Base-by-base conservation (phyloP, 805 yeast genomes). In the Hanseniaspora lachancei region DNA sequence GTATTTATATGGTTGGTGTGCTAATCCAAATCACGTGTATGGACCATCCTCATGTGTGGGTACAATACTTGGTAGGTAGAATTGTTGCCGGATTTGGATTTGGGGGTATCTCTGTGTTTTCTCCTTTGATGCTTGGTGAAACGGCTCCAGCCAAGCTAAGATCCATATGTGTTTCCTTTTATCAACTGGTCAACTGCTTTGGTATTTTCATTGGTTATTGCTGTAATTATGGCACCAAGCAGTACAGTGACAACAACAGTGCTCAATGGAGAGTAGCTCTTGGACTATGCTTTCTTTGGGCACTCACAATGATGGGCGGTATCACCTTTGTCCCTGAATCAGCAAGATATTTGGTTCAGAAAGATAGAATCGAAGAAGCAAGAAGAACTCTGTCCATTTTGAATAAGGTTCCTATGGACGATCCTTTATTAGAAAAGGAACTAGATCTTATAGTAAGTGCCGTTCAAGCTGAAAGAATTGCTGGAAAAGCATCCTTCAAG, bases 141-240 rank as follows among this genome's bases (percentile, higher is more conserved):
- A 74, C 82, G 57, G 70, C 88, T 57, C 89, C 89, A 63, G 81
- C 80, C 62, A 77, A 76, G 55, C 69, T 82, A 46, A 78, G 89
- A 77, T 88, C 88, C 68, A 74, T 85, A 41, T 73, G 82, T 57
- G 87, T 83, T 53, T 78, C 83, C 42, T 77, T 80, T 62, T 83
- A 77, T 74, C 89, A 83, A 70, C 72, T 83, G 66, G 79, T 77
- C 77, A 77, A 82, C 60, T 82, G 88, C 43, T 70, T 78, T 49
- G 89, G 88, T 72, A 83, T 83, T 63, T 82, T 83, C 71, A 72
- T 83, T 61, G 89, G 89, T 68, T 82, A 82, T 76, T 82, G 87
- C 70, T 74, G 82, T 54, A 80, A 79, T 58, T 83, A 76, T 67
- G 89, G 87, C 68, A 80, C 86, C 58, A 77, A 78, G 59, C 61